Conservation (phyloP, 495 filamentous ascomycete genomes). For the Ramalina intermedia region DNA sequence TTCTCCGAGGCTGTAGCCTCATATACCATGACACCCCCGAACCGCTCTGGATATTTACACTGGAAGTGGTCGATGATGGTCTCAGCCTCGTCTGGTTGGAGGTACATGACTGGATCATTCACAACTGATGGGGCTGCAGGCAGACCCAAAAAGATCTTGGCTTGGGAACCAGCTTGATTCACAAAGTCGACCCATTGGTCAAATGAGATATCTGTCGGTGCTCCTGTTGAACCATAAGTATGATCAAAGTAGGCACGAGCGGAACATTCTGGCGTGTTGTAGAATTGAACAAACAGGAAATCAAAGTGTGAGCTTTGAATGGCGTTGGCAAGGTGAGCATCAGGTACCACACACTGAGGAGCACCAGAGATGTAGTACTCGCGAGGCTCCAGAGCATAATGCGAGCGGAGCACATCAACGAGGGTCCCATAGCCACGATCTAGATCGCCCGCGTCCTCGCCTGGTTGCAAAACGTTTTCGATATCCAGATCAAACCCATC, state of each 20-base stretch:
- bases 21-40: slow-evolving; percentile 63
- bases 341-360: slow-evolving; percentile 54
- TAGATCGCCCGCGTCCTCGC: slow-evolving; percentile 33
- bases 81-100: slow-evolving; percentile 32
- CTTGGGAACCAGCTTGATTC: slow-evolving; percentile 35
- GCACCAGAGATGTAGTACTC: slow-evolving; percentile 48
- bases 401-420: slow-evolving; percentile 36
- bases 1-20: slow-evolving; percentile 43
- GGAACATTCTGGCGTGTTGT: slow-evolving; percentile 39
- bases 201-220: slow-evolving; percentile 47
- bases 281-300: slow-evolving; percentile 59
- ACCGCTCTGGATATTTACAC: slow-evolving; percentile 32
- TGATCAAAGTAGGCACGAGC: slow-evolving; percentile 16
- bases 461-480: slow-evolving; percentile 28
- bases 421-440: slow-evolving; percentile 19
- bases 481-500: slow-evolving; percentile 67
- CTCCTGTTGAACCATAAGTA: slow-evolving; percentile 4
- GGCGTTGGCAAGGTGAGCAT: slow-evolving; percentile 41
- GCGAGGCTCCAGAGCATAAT: slow-evolving; percentile 36
- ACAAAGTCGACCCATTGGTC: slow-evolving; percentile 60
- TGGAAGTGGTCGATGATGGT: slow-evolving; percentile 36
- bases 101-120: slow-evolving; percentile 20
- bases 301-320: slow-evolving; percentile 41
- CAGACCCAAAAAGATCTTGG: slow-evolving; percentile 52
- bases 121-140: slow-evolving; percentile 35